These are phyloP conservation scores for Fusarium setosum DNA, from an alignment of 2,329 filamentous ascomycete species.

Conservation along the genomic window DNA sequence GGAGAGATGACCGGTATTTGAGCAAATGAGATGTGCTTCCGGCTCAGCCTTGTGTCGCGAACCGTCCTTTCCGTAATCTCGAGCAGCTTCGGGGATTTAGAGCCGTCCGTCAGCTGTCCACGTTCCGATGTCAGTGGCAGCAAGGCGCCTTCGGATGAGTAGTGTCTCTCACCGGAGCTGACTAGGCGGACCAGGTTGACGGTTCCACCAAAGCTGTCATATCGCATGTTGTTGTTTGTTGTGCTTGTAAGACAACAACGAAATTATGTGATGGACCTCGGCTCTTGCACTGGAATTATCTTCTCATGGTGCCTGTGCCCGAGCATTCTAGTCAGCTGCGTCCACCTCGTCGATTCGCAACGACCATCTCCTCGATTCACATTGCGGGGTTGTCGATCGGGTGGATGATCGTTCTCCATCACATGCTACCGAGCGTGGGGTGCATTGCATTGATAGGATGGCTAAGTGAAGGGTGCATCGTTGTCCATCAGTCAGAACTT, in stretches of 20 bases:
- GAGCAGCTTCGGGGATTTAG: neutral
- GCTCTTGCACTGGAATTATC: neutral
- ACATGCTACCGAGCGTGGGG: slow-evolving; percentile 34
- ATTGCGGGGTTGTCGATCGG: slow-evolving; percentile 42
- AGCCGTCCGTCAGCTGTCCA: slow-evolving; percentile 1
- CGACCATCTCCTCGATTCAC: slow-evolving; percentile 12
- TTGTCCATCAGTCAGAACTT: no score
- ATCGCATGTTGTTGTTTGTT: neutral
- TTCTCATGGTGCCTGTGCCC: neutral
- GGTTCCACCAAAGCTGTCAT: neutral
- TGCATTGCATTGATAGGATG: slow-evolving; percentile 30
- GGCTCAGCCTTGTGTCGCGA: slow-evolving; percentile 7
- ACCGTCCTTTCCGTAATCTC: slow-evolving; percentile 3
- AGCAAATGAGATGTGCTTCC: slow-evolving; percentile 15
- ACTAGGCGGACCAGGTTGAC: slow-evolving; percentile 12
- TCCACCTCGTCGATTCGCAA: neutral
- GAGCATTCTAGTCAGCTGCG: neutral
- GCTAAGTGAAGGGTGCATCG: slow-evolving; percentile 7
- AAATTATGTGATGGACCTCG: neutral
- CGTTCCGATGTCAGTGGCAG: slow-evolving; percentile 5
- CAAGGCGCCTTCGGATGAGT: neutral
- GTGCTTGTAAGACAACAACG: neutral
- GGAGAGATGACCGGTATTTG: slow-evolving; percentile 1
- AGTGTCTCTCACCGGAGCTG: neutral
- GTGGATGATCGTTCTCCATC: slow-evolving; percentile 35